A percentile compares a stretch with the other conserved stretches of the same genome.
Conservation (phyloP, 345 rosid species). For the Lepidium aucheri region DNA sequence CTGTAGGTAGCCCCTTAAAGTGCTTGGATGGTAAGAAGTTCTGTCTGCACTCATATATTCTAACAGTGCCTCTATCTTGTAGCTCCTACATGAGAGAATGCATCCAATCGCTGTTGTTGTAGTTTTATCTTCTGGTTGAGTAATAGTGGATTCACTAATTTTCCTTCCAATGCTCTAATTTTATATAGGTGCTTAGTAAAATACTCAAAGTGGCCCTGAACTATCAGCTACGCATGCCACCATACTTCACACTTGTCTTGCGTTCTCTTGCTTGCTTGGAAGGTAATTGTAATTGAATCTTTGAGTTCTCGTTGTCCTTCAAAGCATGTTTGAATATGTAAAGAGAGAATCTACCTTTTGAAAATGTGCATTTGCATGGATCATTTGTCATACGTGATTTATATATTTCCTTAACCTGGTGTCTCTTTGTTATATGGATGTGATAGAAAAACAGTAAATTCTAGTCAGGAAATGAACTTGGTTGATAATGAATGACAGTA, state of each 20-base stretch:
- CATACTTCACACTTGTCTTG: constrained; percentile 85
- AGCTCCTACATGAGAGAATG: not conserved
- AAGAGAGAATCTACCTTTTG: not conserved
- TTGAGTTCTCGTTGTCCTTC: not conserved
- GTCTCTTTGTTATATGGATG: not conserved
- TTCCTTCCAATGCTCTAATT: not conserved
- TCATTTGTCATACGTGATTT: not conserved
- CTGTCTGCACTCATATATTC: not conserved
- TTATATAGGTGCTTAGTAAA: constrained; percentile 71
- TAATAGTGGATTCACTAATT: not conserved
- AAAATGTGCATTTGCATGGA: not conserved
- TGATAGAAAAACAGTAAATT: not conserved
- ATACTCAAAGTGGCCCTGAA: constrained; percentile 83
- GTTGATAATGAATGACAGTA: not conserved
- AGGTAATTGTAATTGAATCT: constrained; percentile 43
- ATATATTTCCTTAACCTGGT: not conserved
- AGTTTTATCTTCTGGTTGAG: not conserved
- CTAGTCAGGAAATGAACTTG: not conserved
- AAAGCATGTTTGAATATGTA: not conserved
- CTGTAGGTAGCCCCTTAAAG: not conserved
- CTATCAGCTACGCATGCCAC: constrained; percentile 92
- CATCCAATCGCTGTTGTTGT: not conserved
- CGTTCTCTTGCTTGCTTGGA: constrained; percentile 96
- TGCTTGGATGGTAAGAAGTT: not conserved
- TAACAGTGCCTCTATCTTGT: not conserved